phyloP scores from a whole-genome alignment of 306 rosid genomes.

The Ceratonia siliqua region DNA sequence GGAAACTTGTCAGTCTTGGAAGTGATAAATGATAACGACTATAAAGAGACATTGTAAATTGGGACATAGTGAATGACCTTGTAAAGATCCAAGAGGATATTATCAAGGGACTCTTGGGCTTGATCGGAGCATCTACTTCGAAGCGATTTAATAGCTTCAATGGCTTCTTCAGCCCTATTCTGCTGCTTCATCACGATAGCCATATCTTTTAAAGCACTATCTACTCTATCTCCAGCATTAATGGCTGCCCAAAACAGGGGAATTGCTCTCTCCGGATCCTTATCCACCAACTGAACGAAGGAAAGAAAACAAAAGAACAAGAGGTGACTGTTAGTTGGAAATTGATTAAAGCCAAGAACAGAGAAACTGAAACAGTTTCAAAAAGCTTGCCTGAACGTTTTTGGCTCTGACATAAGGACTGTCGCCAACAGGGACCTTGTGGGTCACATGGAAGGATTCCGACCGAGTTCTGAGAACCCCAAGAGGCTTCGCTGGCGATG shows the following conservation, averaged over 20 bases:
- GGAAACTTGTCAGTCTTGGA: neutral
- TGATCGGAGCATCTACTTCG: constrained; percentile 87
- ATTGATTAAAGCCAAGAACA: neutral
- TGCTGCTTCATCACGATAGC: constrained; percentile 99
- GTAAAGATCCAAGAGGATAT: constrained; percentile 90
- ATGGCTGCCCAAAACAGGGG: constrained; percentile 98
- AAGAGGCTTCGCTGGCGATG: constrained; percentile 92
- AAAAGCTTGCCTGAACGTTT: constrained; percentile 73
- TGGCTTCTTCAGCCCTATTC: constrained; percentile 93
- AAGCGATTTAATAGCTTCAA: constrained; percentile 91
- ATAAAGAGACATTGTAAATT: neutral
- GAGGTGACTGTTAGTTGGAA: neutral
- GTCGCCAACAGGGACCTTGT: constrained; percentile 87
- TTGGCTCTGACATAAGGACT: constrained; percentile 96
- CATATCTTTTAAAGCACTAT: constrained; percentile 96
- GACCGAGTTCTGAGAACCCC: constrained; percentile 71
- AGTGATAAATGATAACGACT: neutral
- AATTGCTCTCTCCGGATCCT: constrained; percentile 96
- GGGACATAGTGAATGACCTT: constrained; percentile 50
- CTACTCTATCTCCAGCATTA: constrained; percentile 95
- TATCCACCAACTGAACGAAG: constrained; percentile 70
- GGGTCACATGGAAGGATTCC: constrained; percentile 76
- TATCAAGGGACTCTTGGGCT: constrained; percentile 97
- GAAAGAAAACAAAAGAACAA: neutral
- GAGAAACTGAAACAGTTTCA: neutral